Conservation (phyloP, 148 eudicot genomes). For the Dianthus caryophyllus region DNA sequence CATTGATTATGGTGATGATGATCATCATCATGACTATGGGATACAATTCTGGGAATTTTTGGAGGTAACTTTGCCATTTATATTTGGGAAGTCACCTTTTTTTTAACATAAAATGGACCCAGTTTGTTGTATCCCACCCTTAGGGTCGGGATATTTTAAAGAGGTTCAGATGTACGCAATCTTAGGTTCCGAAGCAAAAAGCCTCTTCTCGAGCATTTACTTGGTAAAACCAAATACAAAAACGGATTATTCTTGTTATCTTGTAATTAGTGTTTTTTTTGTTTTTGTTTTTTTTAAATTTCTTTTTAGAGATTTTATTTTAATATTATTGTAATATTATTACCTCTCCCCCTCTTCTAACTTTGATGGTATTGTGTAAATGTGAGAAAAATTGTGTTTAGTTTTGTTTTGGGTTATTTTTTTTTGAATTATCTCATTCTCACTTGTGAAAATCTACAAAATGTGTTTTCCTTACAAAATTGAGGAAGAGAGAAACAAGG, state of each 20-base stretch:
- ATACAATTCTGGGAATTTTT: conserved; percentile 45
- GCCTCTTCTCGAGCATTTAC: too few relatives aligned
- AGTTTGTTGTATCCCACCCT: background rate
- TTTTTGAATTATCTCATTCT: background rate
- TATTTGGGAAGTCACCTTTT: background rate
- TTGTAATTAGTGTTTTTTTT: background rate
- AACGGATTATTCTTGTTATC: too few relatives aligned
- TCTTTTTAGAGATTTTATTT: background rate
- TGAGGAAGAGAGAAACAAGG: conserved; percentile 15
- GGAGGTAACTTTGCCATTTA: conserved; percentile 83
- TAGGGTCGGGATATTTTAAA: background rate
- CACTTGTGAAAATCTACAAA: conserved; percentile 9
- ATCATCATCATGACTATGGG: conserved; percentile 19
- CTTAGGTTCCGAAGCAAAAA: background rate
- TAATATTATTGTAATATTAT: too few relatives aligned
- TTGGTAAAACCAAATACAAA: too few relatives aligned
- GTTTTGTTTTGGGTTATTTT: background rate
- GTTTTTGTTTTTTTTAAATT: background rate
- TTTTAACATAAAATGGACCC: background rate
- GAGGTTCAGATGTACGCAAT: conserved; percentile 2
- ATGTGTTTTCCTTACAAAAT: conserved; percentile 5
- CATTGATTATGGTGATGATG: conserved; percentile 33
- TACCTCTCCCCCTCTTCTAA: background rate
- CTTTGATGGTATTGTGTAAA: conserved; percentile 8
- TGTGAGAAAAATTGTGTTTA: background rate